phyloP scores from a whole-genome alignment of 441 rosid genomes.

The Adansonia grandidieri region DNA sequence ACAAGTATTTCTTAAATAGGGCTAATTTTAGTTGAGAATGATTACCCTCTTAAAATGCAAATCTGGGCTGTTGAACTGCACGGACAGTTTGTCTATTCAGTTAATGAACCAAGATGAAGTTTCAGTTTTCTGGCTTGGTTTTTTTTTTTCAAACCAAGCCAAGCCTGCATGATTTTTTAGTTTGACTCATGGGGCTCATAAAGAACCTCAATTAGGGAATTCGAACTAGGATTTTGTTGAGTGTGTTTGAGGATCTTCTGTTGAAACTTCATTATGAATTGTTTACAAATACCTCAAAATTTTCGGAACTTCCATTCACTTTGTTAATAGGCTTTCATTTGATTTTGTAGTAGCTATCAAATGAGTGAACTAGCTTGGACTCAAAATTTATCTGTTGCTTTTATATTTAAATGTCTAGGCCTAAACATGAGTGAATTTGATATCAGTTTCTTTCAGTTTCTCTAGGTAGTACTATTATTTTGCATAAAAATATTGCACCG shows the following conservation, averaged over 20 bases:
- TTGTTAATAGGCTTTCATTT: background rate
- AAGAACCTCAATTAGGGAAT: background rate
- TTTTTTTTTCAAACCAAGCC: background rate
- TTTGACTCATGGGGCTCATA: background rate
- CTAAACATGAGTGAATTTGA: background rate
- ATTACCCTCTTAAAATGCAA: background rate
- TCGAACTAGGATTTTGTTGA: background rate
- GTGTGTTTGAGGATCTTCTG: no score
- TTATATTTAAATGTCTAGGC: background rate
- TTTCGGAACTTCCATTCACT: background rate
- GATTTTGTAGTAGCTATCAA: background rate
- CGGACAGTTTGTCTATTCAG: background rate
- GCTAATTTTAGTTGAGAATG: background rate
- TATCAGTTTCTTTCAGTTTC: background rate
- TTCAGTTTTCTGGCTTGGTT: background rate
- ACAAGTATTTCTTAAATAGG: background rate
- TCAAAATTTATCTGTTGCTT: background rate
- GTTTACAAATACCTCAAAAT: background rate
- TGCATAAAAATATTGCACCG: background rate
- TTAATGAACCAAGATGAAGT: background rate
- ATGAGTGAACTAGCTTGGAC: background rate
- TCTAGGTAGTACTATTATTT: background rate
- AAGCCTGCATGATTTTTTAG: background rate
- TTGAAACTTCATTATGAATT: background rate
- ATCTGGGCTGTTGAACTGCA: background rate